phyloP scores from a whole-genome alignment of 305 asterid species.

The Vinca major region DNA sequence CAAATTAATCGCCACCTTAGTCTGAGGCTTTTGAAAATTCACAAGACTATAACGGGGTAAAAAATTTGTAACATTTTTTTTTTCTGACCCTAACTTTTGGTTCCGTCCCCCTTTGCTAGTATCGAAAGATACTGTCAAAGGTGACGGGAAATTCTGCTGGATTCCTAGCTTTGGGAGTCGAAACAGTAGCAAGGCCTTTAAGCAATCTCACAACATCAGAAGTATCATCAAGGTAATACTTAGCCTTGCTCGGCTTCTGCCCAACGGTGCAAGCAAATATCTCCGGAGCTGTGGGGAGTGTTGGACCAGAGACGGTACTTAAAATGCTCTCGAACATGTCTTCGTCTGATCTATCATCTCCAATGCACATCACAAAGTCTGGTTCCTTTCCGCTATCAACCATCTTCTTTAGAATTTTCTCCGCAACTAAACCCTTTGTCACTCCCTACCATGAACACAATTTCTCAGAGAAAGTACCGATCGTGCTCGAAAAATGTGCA shows the following conservation, averaged over 20 bases:
- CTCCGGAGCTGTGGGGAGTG: conserved; percentile 40
- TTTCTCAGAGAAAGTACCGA: conserved; percentile 10
- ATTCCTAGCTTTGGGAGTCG: conserved; percentile 46
- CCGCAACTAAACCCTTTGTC: conserved; percentile 70
- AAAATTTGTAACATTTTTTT: no score
- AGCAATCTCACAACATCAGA: conserved; percentile 61
- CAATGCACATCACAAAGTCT: conserved; percentile 72
- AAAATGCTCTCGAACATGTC: conserved; percentile 85
- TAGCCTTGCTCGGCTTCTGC: conserved; percentile 84
- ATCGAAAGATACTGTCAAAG: conserved; percentile 37
- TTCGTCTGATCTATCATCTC: conserved; percentile 81
- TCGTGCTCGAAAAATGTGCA: background rate
- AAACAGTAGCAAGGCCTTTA: conserved; percentile 45
- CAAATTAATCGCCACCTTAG: no score
- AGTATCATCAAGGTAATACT: conserved; percentile 68
- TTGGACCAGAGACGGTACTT: conserved; percentile 30
- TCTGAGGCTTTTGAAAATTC: no score
- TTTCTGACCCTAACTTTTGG: no score
- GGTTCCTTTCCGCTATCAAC: conserved; percentile 41
- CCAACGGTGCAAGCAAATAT: conserved; percentile 82
- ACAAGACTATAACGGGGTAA: no score
- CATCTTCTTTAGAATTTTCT: conserved; percentile 55
- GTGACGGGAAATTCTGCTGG: conserved; percentile 43
- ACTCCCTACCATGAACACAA: conserved; percentile 50
- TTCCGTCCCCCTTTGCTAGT: background rate